A percentile compares a stretch with the other conserved stretches of the same genome.
Evolutionary conservation across 768 basidiomycete species (phyloP).

Genomic region (Rhodotorula toruloides): DNA sequence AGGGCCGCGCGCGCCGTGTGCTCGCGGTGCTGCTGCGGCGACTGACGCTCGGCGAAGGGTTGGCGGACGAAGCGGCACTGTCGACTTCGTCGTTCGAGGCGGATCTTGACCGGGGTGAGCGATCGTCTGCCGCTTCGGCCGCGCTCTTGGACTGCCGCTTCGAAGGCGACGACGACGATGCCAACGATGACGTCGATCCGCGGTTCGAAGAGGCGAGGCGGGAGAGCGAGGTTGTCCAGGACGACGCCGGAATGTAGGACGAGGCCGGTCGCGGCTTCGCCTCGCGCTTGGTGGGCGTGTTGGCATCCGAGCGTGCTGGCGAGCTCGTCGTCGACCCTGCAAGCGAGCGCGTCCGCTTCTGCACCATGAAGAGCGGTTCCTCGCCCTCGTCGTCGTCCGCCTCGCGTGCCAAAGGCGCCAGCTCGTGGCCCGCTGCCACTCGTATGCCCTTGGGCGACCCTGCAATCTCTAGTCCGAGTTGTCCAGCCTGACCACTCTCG

Average conservation of each 20-base stretch:
- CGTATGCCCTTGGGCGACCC: no score
- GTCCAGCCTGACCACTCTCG: no score
- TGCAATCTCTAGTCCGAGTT: no score
- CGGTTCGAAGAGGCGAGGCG: constrained; percentile 1
- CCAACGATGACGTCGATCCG: neutral
- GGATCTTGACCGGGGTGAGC: no score
- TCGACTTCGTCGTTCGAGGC: no score
- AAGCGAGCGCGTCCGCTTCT: neutral
- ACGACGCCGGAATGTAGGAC: neutral
- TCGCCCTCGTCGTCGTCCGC: neutral
- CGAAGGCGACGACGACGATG: neutral
- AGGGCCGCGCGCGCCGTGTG: neutral
- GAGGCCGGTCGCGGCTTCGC: constrained; percentile 2
- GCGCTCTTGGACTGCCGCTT: neutral
- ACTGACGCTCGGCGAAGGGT: no score
- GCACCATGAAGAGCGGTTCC: neutral
- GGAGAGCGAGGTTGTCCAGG: constrained; percentile 19
- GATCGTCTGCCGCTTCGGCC: neutral
- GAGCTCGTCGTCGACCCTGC: neutral
- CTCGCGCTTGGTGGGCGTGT: neutral
- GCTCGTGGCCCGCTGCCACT: neutral
- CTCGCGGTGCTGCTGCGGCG: neutral
- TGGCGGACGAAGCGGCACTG: no score
- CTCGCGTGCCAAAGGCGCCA: neutral
- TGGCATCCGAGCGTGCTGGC: neutral